phyloP scores from a whole-genome alignment of 2,329 filamentous ascomycete genomes.

The Emergomyces africanus region DNA sequence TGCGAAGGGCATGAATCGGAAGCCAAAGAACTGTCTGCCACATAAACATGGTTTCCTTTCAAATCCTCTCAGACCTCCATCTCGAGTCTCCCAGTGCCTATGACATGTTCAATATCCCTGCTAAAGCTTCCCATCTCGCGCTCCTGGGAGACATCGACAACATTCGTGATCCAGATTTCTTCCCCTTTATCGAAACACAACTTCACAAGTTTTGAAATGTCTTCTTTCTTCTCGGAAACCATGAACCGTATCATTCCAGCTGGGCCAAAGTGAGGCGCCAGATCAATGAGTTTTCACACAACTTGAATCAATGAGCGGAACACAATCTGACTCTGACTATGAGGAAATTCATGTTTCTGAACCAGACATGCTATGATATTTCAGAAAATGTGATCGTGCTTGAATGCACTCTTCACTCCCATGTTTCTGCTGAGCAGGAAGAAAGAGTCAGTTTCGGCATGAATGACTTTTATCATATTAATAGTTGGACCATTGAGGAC shows the following conservation, averaged over 20 bases:
- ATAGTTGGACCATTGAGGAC: conserved; percentile 21
- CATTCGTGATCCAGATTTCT: conserved; percentile 31
- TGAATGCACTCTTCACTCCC: conserved; percentile 40
- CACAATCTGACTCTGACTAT: conserved; percentile 4
- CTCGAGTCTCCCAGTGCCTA: conserved; percentile 40
- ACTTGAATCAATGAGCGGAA: conserved; percentile 9
- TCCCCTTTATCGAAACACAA: conserved; percentile 37
- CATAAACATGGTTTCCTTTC: conserved; percentile 12
- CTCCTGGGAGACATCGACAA: conserved; percentile 47
- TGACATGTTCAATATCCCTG: conserved; percentile 37
- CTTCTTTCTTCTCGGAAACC: conserved; percentile 44
- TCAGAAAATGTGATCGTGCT: conserved; percentile 27
- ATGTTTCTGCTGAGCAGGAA: conserved; percentile 26
- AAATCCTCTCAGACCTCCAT: conserved; percentile 48
- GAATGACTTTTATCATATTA: conserved; percentile 42
- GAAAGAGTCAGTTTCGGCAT: conserved; percentile 31
- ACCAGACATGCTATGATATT: conserved; percentile 28
- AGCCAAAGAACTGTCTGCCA: too few species aligned
- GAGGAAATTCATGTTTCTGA: conserved; percentile 30
- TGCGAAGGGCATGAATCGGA: too few species aligned
- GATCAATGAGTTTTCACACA: conserved; percentile 15
- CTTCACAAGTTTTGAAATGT: conserved; percentile 38
- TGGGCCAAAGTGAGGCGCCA: conserved; percentile 16
- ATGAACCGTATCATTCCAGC: conserved; percentile 38
- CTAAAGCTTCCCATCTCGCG: conserved; percentile 39